Percentiles rank a stretch among this genome's conserved stretches.
phyloP scores from a whole-genome alignment of 2,329 filamentous ascomycete species.

The Nothopassalora personata region DNA sequence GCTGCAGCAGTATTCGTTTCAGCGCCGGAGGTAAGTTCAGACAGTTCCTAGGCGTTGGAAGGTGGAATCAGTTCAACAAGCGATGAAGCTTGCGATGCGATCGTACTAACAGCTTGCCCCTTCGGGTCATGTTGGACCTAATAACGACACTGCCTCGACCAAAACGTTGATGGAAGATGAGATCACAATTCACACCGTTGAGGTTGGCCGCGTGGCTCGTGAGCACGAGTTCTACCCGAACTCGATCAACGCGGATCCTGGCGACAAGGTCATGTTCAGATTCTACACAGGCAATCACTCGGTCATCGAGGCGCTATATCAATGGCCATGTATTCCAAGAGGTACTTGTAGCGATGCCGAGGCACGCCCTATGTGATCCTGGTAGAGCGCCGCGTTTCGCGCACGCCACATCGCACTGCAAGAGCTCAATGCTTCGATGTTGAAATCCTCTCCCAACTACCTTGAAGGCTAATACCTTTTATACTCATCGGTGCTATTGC shows the following conservation, averaged over 20 bases:
- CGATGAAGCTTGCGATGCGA: too few species aligned
- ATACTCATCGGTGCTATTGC: not conserved
- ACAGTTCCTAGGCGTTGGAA: too few species aligned
- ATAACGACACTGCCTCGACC: not conserved
- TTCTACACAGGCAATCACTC: conserved; percentile 41
- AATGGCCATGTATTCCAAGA: conserved; percentile 36
- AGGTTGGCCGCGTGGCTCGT: conserved; percentile 29
- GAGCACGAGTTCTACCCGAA: conserved; percentile 20
- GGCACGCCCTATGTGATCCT: too few species aligned
- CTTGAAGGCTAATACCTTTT: too few species aligned
- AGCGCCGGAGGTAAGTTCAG: too few species aligned
- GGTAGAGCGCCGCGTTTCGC: too few species aligned
- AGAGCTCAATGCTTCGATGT: too few species aligned
- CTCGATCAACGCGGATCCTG: conserved; percentile 24
- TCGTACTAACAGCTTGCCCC: not conserved
- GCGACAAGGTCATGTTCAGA: conserved; percentile 36
- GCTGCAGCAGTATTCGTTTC: not conserved
- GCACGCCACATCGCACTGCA: too few species aligned
- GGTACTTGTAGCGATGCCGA: not conserved
- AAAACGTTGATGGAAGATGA: conserved; percentile 6
- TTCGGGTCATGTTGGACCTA: not conserved
- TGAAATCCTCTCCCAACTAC: too few species aligned
- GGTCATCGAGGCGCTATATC: conserved; percentile 37
- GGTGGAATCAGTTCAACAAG: too few species aligned
- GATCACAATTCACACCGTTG: conserved; percentile 28